These are phyloP conservation scores for Acer yangbiense DNA, from an alignment of 345 rosid genomes.

Conservation along the genomic window DNA sequence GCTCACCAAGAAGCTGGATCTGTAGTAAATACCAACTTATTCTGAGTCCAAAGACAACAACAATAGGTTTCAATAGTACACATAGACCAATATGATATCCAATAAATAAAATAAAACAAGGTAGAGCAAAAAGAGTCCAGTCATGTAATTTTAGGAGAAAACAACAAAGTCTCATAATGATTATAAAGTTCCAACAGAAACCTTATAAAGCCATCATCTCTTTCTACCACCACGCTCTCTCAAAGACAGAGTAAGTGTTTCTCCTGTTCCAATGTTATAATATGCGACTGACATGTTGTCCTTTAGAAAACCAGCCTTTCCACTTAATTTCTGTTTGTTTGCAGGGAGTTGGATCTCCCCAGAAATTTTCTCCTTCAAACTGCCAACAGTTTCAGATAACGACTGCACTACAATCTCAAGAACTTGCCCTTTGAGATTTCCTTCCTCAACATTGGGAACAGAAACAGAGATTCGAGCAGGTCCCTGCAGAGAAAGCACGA, in stretches of 20 bases:
- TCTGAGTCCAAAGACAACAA: constrained; percentile 25
- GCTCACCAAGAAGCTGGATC: constrained; percentile 31
- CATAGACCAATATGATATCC: constrained; percentile 25
- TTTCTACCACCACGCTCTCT: constrained; percentile 74
- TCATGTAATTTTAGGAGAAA: constrained; percentile 5
- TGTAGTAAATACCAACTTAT: constrained; percentile 26
- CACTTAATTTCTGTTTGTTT: constrained; percentile 68
- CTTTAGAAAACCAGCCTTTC: constrained; percentile 68
- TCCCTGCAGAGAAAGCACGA: constrained; percentile 40
- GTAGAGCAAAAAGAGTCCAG: background rate
- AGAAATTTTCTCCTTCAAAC: constrained; percentile 67
- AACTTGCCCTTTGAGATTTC: constrained; percentile 61
- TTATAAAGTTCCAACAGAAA: constrained; percentile 20
- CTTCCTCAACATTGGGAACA: constrained; percentile 63
- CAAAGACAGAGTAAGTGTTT: constrained; percentile 46
- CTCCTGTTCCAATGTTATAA: constrained; percentile 52
- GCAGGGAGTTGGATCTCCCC: constrained; percentile 67
- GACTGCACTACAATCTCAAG: constrained; percentile 58
- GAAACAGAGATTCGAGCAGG: constrained; percentile 47
- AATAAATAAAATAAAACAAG: background rate
- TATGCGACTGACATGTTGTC: constrained; percentile 60
- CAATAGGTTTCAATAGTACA: constrained; percentile 17
- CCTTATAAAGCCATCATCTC: constrained; percentile 38
- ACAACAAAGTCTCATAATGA: background rate
- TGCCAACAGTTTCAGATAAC: constrained; percentile 53